phyloP scores from a whole-genome alignment of 208 protist genomes.

The Trichomonas gallinae region DNA sequence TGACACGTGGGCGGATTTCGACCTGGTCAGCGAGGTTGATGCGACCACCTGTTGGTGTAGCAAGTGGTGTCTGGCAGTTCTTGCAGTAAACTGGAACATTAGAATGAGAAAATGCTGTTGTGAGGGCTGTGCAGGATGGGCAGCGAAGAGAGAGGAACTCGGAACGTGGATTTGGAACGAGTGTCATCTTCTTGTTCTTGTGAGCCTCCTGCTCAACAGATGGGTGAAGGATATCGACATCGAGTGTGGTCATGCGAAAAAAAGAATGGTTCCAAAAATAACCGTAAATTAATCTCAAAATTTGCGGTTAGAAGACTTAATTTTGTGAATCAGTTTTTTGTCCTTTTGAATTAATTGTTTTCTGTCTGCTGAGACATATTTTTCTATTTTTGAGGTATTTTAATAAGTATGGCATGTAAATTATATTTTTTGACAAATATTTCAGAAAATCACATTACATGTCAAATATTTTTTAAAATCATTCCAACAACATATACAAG shows the following conservation, averaged over 20 bases:
- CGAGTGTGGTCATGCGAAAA: neutral
- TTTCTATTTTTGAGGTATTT: no score
- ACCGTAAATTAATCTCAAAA: no score
- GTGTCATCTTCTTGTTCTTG: neutral
- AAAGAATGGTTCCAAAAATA: no score
- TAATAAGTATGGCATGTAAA: no score
- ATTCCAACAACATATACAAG: no score
- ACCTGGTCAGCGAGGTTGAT: neutral
- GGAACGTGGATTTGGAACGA: conserved; percentile 1
- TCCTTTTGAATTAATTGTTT: no score
- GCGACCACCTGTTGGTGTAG: neutral
- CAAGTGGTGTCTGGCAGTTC: neutral
- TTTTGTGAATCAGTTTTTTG: no score
- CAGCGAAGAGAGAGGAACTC: conserved; percentile 3
- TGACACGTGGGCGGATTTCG: neutral
- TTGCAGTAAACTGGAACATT: neutral
- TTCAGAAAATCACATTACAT: no score
- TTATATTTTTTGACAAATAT: no score
- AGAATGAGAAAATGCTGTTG: neutral
- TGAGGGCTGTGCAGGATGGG: neutral
- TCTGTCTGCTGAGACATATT: no score
- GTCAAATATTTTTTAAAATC: no score
- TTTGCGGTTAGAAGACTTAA: no score
- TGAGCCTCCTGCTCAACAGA: neutral
- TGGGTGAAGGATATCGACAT: neutral